Evolutionary conservation across 1,139 yeast species (phyloP), one percentile per base, ranked within the genome.

Genomic region (Sugiyamaella xylanicola): DNA sequence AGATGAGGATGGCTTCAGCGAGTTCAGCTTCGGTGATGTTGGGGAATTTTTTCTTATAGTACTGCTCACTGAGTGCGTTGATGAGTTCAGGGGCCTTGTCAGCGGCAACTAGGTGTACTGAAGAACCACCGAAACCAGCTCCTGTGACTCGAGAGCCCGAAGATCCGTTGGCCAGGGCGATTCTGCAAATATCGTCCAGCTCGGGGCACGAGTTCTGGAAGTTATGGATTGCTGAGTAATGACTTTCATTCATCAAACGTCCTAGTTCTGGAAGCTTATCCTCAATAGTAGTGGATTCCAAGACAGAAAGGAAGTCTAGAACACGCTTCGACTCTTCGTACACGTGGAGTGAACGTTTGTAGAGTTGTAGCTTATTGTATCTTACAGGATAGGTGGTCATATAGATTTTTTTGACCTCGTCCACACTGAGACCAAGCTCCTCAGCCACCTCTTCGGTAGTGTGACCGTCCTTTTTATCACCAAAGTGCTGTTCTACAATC

Each of bases 91-190:
- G 75, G 15, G 82, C 75, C 59, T 76, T 77, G 53, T 77, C 77
- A 8, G 74, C 68, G 2, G 81, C 75, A 16, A 86, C 83, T 56
- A 86, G 72, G 66, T 85, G 88, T 21, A 86, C 87, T 1, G 86
- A 77, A 36, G 86, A 83, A 8, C 92, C 92, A 44, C 92, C 92
- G 79, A 85, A 86, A 8, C 91, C 92, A n/a, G 92, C 91, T 42
- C 92, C 92, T 7, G 92, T 86, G 39, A 85, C 80, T 61, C 92
- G 77, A 2, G 89, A 82, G 22, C 91, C 91, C 58, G 72, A 76
- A 1, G 89, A 75, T 3, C 91, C 91, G 59, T 79, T 76, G 2
- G 65, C 68, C 22, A 75, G 69, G 2, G 88, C 89, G 60, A 85
- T 77, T 11, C 63, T 56, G 66, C 86, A 82, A 39, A 86, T 71